Conservation (phyloP, 768 basidiomycete species). For the Pleurotus djamor region DNA sequence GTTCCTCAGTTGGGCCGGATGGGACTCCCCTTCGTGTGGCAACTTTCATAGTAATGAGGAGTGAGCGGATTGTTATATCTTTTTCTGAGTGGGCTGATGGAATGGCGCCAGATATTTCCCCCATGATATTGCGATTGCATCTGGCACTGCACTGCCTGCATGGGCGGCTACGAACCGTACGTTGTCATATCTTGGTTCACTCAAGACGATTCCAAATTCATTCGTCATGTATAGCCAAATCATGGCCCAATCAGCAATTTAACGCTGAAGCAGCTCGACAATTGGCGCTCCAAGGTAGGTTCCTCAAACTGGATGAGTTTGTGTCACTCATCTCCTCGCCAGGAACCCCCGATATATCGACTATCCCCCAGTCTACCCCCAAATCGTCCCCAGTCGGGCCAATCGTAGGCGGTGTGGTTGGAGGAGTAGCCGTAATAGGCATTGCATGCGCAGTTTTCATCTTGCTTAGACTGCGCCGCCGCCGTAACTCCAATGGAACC, state of each 20-base stretch:
- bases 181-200: background rate
- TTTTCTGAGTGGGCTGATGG: too few species aligned
- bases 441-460: background rate
- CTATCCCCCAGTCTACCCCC: background rate
- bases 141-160: constrained; percentile 3
- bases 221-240: background rate
- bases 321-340: background rate
- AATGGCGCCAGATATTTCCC: constrained; percentile 3
- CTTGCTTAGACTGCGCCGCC: background rate
- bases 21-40: background rate
- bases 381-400: constrained; percentile 1
- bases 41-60: background rate
- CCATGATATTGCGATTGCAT: constrained; percentile 4
- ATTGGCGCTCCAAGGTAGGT: background rate
- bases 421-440: background rate
- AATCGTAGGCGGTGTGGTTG: constrained; percentile 8
- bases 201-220: too few species aligned
- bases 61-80: too few species aligned
- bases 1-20: constrained; percentile 5
- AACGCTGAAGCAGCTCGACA: background rate
- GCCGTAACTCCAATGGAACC: background rate
- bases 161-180: constrained; percentile 8
- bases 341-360: background rate
- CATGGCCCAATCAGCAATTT: constrained; percentile 5
- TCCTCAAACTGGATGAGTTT: background rate